Conservation (phyloP, 2,329 filamentous ascomycete species). For the Fusarium austroafricanum region DNA sequence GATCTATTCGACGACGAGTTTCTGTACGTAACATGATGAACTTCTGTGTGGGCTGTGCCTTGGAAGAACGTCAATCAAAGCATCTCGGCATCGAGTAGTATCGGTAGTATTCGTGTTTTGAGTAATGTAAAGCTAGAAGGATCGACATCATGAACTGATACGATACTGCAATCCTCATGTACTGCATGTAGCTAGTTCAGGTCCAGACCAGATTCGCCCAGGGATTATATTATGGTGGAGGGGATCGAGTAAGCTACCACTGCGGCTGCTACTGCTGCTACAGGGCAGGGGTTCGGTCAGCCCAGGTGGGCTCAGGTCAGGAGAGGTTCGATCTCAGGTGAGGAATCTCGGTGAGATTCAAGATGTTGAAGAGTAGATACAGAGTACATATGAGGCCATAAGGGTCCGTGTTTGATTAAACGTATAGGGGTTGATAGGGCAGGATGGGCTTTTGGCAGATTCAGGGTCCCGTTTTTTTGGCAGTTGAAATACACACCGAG, state of each 20-base stretch:
- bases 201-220: conserved; percentile 30
- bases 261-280: not conserved
- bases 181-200: conserved; percentile 10
- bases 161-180: not conserved
- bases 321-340: conserved; percentile 40
- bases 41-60: conserved; percentile 10
- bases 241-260: not conserved
- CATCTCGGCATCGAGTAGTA: not conserved
- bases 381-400: conserved; percentile 37
- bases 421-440: not conserved
- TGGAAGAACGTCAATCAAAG: conserved; percentile 18
- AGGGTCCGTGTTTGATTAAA: conserved; percentile 3
- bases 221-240: conserved; percentile 37
- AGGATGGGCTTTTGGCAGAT: not conserved
- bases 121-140: conserved; percentile 6
- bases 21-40: conserved; percentile 25
- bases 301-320: conserved; percentile 39
- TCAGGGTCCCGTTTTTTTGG: conserved; percentile 7
- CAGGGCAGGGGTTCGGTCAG: conserved; percentile 37
- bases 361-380: conserved; percentile 2
- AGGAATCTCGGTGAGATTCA: conserved; percentile 44
- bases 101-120: not conserved
- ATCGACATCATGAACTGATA: conserved; percentile 37
- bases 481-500: conserved; percentile 16
- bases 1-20: conserved; percentile 14